A percentile compares a stretch with the other conserved stretches of the same genome.
phyloP scores from a whole-genome alignment of 208 protist species.

The Wallacemonas collosoma region DNA sequence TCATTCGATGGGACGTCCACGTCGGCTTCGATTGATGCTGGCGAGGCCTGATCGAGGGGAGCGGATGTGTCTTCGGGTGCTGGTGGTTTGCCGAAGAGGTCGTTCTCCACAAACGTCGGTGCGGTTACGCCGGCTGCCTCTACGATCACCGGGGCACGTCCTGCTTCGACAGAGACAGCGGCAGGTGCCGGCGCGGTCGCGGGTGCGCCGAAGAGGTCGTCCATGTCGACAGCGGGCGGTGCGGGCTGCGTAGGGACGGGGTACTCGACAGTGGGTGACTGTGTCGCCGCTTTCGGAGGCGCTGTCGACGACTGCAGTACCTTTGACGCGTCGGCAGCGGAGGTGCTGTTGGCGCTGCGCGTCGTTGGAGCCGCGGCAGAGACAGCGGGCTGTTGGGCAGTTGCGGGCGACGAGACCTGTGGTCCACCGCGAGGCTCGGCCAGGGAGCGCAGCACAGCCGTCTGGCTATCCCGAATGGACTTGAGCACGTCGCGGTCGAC shows the following conservation, averaged over 20 bases:
- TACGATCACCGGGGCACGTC: neutral
- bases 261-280: neutral
- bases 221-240: conserved; percentile 27
- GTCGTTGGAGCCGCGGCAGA: neutral
- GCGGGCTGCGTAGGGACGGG: neutral
- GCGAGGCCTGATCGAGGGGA: neutral
- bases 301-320: neutral
- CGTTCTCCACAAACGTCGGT: neutral
- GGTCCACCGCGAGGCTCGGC: conserved; percentile 3
- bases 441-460: conserved; percentile 41
- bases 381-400: neutral
- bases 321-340: no score
- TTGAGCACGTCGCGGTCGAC: conserved; percentile 56
- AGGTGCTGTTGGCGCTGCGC: no score
- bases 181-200: conserved; percentile 4
- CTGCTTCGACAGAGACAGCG: neutral
- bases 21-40: neutral
- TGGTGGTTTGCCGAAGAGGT: neutral
- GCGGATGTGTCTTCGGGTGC: neutral
- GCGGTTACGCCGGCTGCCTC: neutral
- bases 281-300: conserved; percentile 4
- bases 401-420: neutral
- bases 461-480: conserved; percentile 63
- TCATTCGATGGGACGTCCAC: neutral
- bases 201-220: conserved; percentile 16